phyloP scores from a whole-genome alignment of 495 filamentous ascomycete species.

The Bathelium albidoporum region DNA sequence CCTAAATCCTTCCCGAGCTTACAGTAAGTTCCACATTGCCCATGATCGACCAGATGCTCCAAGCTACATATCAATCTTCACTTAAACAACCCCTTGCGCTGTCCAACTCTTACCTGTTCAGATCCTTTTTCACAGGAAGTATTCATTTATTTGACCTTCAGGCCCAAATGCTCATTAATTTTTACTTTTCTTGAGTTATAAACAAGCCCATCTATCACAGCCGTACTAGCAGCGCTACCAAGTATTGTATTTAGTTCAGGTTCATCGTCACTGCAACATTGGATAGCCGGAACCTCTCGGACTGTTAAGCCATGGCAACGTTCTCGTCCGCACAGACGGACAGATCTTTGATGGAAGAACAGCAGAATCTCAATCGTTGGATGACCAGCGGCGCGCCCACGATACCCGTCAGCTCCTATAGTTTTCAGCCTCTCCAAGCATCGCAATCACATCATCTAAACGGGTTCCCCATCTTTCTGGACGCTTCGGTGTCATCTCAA shows the following conservation, averaged over 20 bases:
- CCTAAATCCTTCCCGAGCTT: not conserved
- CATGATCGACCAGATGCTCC: not conserved
- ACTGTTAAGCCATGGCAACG: not conserved
- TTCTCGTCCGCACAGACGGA: not conserved
- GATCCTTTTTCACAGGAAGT: not conserved
- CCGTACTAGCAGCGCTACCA: too few relatives aligned
- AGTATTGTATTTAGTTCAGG: not conserved
- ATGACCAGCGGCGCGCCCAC: not conserved
- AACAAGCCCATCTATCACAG: not conserved
- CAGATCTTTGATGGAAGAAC: not conserved
- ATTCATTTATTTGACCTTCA: not conserved
- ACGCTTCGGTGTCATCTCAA: not conserved
- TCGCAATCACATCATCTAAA: not conserved
- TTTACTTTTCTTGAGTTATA: not conserved
- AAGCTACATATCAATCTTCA: constrained; percentile 1
- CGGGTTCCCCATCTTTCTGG: not conserved
- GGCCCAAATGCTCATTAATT: not conserved
- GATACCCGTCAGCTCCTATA: not conserved
- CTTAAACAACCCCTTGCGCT: not conserved
- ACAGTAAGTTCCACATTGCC: constrained; percentile 2
- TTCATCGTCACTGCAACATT: not conserved
- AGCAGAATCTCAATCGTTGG: not conserved
- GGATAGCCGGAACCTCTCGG: not conserved
- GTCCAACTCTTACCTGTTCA: not conserved
- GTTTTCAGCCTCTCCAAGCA: not conserved